Conservation (phyloP, 805 yeast species). For the Tanozyma kutaoensis region DNA sequence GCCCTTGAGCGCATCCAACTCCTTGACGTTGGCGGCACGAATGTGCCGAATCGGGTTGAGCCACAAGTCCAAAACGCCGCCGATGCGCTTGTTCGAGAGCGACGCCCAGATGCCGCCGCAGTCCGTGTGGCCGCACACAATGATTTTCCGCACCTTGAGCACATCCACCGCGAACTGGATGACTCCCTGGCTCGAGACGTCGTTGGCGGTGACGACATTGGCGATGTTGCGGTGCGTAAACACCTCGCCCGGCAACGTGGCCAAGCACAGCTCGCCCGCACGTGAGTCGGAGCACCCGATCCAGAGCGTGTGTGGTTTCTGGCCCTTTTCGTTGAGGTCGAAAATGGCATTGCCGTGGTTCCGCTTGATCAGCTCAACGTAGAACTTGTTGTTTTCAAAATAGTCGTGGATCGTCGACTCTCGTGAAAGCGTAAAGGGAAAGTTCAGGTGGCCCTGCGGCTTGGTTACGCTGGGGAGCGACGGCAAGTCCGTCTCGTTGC, state of each 20-base stretch:
- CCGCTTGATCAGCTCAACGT: conserved; percentile 31
- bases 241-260: conserved; percentile 82
- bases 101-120: conserved; percentile 91
- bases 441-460: conserved; percentile 10
- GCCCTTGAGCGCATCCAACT: conserved; percentile 34
- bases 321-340: conserved; percentile 64
- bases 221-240: conserved; percentile 86
- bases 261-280: conserved; percentile 64
- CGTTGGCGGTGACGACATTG: conserved; percentile 58
- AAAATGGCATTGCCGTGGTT: conserved; percentile 42
- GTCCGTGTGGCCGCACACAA: conserved; percentile 89
- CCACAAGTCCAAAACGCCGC: conserved; percentile 65
- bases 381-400: conserved; percentile 31
- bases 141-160: conserved; percentile 64
- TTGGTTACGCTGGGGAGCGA: conserved; percentile 3
- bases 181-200: conserved; percentile 62
- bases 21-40: conserved; percentile 38
- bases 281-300: conserved; percentile 92
- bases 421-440: conserved; percentile 34
- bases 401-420: conserved; percentile 35
- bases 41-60: conserved; percentile 55
- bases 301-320: conserved; percentile 87
- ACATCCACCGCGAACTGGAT: conserved; percentile 82
- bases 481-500: conserved; percentile 20
- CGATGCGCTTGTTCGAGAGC: conserved; percentile 47